Evolutionary conservation across 345 rosid genomes (phyloP), one percentile per base, ranked within the genome.

Genomic region (Carallia brachiata): DNA sequence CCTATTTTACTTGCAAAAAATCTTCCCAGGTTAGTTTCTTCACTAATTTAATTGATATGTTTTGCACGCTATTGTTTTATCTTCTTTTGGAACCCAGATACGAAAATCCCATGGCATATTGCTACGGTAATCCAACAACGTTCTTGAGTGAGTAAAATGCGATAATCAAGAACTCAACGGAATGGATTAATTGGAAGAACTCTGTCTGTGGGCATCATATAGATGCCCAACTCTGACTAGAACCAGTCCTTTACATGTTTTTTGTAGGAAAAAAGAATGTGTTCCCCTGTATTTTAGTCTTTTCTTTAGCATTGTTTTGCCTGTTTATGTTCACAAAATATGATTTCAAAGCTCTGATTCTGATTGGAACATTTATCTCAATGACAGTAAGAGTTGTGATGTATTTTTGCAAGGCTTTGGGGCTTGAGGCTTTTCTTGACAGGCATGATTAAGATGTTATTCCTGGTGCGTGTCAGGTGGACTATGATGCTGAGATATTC

Each of bases 381-480:
- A 72, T 82, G 69, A 37, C 87, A 96, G 99, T 96, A 18, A 83
- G 99, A 83, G 99, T 97, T 64, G 92, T 96, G 98, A 96, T 96
- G 99, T 96, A 96, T 78, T 88, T 85, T 77, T 86, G 98, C 37
- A 89, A 85, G 84, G 99, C 99, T 36, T 85, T 96, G 93, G 98
- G 92, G 82, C 96, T 96, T 71, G 98, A 96, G 83, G 94, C 99
- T 69, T 96, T 96, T 81, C 96, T 96, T 77, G 99, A 96, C 80
- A 96, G 23, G 23, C 23, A 23, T 23, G 23, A 23, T 23, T 23
- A 23, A 23, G 23, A 23, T 23, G 23, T 23, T 23, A 23, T 23
- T 23, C 23, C 23, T 23, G 23, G 23, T 0, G 23, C 23, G 23
- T 23, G 23, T 23, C 23, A 23, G 23, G 23, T 23, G 23, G 23